Percentiles rank a stretch among this genome's conserved stretches.
phyloP scores from a whole-genome alignment of 73 alveolate genomes.

The Tetrahymena malaccensis region DNA sequence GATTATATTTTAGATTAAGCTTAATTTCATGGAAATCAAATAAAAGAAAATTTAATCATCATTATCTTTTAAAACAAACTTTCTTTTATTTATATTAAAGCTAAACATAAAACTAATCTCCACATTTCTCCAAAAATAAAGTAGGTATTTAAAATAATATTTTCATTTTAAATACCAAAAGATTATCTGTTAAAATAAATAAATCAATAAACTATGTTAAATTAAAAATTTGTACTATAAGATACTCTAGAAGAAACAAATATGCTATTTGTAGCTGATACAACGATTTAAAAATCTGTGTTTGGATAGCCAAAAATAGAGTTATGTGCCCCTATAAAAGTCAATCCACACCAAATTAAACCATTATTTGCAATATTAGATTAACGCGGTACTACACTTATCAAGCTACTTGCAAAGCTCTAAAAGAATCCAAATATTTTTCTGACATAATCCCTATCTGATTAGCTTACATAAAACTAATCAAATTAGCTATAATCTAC shows the following conservation, averaged over 20 bases:
- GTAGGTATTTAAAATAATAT: background rate
- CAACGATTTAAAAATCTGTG: background rate
- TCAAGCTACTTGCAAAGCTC: background rate
- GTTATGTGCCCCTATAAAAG: background rate
- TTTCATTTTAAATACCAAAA: too few relatives aligned
- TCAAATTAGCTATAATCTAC: background rate
- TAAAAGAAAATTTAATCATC: background rate
- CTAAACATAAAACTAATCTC: background rate
- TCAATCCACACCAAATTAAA: background rate
- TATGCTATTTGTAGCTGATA: background rate
- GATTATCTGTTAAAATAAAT: background rate
- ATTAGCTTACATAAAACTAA: background rate
- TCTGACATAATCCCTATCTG: background rate
- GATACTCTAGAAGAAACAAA: background rate
- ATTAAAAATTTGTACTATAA: background rate
- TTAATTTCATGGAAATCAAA: background rate
- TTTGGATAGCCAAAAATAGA: background rate
- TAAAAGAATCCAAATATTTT: background rate
- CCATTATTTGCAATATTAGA: background rate
- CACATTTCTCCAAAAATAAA: too few relatives aligned
- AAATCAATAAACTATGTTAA: too few relatives aligned
- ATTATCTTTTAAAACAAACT: background rate
- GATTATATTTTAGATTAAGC: background rate
- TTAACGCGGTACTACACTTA: background rate
- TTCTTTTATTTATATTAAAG: too few relatives aligned